Base-by-base conservation (phyloP, 805 yeast species). In the Naumovozyma castellii region DNA sequence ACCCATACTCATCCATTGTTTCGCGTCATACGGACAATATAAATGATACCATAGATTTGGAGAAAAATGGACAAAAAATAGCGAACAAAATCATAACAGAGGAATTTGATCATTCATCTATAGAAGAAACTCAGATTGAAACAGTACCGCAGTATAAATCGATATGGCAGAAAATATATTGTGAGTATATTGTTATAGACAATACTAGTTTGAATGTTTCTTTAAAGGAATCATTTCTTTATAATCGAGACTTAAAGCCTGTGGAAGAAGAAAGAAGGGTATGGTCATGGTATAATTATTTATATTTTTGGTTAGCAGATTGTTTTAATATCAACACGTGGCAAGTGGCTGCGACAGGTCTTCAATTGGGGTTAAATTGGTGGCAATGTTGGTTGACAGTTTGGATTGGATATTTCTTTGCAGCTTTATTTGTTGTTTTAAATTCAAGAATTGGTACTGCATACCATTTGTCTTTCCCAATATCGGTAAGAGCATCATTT, bases 371-470 rank as follows among this genome's bases (percentile, higher is more conserved):
- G 5, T 64, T 85, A 62, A 72, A 78, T 8, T 84, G 94, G 92
- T 85, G 92, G 90, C 85, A 78, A 54, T 76, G 80, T 5, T 85
- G 94, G 90, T 62, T 84, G 32, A 73, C 88, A 1, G 90, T 85
- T 15, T 83, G 92, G 88, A 42, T 85, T n/a, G 94, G 94, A 2
- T 85, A 85, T 59, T 53, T 68, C 14, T 59, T 83, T 33, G 75
- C 83, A 47, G 88, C 81, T 42, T 49, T 69, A 2, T 82, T 84
- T 50, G 78, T 85, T 20, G 70, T 74, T 8, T 54, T 75, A 18
- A 69, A 80, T 18, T 81, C 90, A 18, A 67, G 92, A 48, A 73
- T 83, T 39, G 95, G 95, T 46, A 71, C 84, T 15, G 71, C 71
- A 48, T 82, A 84, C 54, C 94, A 84, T 53, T 67, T 84, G 38